Percentiles rank a stretch among this genome's conserved stretches.
Conservation (phyloP, 2,329 filamentous ascomycete species). For the Colletotrichum destructivum region DNA sequence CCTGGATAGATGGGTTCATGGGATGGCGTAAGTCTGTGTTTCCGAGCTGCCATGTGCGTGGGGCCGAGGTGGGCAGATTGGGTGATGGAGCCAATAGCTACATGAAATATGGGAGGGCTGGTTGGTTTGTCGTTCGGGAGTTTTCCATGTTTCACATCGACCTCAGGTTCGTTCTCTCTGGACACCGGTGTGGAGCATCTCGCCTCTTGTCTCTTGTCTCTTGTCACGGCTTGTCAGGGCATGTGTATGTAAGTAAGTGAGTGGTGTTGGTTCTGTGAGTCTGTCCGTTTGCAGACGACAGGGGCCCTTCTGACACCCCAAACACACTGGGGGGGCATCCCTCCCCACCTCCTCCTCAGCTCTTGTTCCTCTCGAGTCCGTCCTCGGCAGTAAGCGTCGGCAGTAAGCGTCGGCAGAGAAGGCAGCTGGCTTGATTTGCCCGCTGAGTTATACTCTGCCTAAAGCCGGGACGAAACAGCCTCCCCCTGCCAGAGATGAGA, state of each 20-base stretch:
- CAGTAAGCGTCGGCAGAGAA: too few relatives aligned
- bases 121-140: neutral
- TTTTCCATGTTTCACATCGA: constrained; percentile 36
- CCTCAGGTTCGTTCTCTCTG: constrained; percentile 17
- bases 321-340: neutral
- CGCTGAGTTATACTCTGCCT: constrained; percentile 26
- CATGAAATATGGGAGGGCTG: too few relatives aligned
- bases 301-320: constrained; percentile 8
- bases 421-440: neutral
- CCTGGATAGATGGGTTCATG: constrained; percentile 1
- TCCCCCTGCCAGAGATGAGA: constrained; percentile 1
- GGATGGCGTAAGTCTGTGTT: constrained; percentile 40
- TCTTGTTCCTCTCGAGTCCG: neutral
- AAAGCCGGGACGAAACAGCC: neutral
- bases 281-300: neutral
- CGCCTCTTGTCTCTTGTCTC: neutral
- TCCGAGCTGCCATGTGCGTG: constrained; percentile 34
- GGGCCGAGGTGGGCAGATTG: constrained; percentile 31
- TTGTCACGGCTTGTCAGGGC: constrained; percentile 30
- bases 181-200: neutral
- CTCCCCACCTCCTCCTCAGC: neutral
- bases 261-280: neutral
- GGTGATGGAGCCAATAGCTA: constrained; percentile 8
- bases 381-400: constrained; percentile 31
- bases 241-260: too few relatives aligned